Evolutionary conservation across 495 filamentous ascomycete genomes (phyloP), one percentile per base, ranked within the genome.

Genomic region (Hyaloscypha bicolor): DNA sequence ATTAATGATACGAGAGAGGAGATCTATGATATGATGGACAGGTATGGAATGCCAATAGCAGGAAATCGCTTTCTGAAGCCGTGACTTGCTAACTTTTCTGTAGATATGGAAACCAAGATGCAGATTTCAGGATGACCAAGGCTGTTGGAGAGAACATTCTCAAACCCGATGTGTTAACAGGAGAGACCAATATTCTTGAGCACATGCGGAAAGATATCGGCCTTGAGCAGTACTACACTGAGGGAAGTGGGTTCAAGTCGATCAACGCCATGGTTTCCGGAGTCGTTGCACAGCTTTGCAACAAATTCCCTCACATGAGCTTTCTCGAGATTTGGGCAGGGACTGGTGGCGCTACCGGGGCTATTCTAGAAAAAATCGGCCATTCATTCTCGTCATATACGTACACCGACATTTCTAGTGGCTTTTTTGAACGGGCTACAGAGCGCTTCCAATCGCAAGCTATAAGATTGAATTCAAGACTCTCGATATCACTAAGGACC

Each of bases 401-500:
- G 9, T 53, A 53, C 51, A 53, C 51, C 6, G 51, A 53, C 16
- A 25, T 53, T n/a, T 14, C 6, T 21, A 25, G 22, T 8, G 51
- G 19, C 22, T 53, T 25, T 8, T 53, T 53, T 25, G 51, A n/a
- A 8, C 19, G 22, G 51, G 51, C 51, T 9, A 8, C 8, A 1
- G 51, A 53, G 16, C 19, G 51, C 8, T 53, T 53, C 19, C 19
- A 21, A n/a, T 12, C 9, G 1, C 51, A 53, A 6, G 51, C 19
- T 53, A 53, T n/a, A n/a, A 53, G 19, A 21, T 53, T 6, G 51
- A 9, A 2, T 53, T 21, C 51, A n/a, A 25, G 19, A 53, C 19
- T 9, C 70, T 85, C 1, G 78, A 84, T 61, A 79, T 84, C 22
- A 66, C 68, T 12, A 21, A 68, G 8, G 74, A 81, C 62, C 79